Conservation (phyloP, 257 asterid species). For the Solanum clarkiae region DNA sequence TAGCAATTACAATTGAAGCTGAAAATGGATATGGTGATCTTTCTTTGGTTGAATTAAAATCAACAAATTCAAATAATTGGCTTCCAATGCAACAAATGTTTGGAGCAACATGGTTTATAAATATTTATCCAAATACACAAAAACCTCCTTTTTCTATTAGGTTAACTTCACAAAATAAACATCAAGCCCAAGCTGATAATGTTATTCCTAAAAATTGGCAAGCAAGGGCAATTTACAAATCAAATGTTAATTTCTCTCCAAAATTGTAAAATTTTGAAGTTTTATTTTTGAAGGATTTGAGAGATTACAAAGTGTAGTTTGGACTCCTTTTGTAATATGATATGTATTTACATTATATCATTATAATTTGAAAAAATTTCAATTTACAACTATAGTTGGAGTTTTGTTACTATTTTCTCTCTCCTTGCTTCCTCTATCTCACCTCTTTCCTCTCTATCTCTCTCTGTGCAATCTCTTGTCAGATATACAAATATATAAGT, state of each 20-base stretch:
- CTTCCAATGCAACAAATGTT: slow-evolving; percentile 7
- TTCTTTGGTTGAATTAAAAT: background rate
- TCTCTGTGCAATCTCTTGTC: too few species aligned
- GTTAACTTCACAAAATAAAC: background rate
- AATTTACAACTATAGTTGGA: too few species aligned
- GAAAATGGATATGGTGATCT: slow-evolving; percentile 11
- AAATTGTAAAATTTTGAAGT: background rate
- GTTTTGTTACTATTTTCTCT: too few species aligned
- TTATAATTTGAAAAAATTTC: too few species aligned
- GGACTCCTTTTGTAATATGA: background rate
- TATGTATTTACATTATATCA: too few species aligned
- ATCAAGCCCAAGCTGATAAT: background rate
- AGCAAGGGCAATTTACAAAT: background rate
- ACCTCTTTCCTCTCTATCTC: too few species aligned
- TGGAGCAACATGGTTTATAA: slow-evolving; percentile 5
- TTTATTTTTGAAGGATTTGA: background rate
- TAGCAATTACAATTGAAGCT: slow-evolving; percentile 4
- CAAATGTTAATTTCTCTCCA: background rate
- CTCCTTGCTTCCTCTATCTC: too few species aligned
- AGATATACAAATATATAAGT: too few species aligned
- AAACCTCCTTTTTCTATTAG: slow-evolving; percentile 1
- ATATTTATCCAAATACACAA: background rate
- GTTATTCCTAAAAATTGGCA: background rate
- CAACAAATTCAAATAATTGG: background rate
- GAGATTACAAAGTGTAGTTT: background rate